These are phyloP conservation scores for Rhexocercosporidium sp. DNA, from an alignment of 2,329 filamentous ascomycete genomes.

Conservation along the genomic window DNA sequence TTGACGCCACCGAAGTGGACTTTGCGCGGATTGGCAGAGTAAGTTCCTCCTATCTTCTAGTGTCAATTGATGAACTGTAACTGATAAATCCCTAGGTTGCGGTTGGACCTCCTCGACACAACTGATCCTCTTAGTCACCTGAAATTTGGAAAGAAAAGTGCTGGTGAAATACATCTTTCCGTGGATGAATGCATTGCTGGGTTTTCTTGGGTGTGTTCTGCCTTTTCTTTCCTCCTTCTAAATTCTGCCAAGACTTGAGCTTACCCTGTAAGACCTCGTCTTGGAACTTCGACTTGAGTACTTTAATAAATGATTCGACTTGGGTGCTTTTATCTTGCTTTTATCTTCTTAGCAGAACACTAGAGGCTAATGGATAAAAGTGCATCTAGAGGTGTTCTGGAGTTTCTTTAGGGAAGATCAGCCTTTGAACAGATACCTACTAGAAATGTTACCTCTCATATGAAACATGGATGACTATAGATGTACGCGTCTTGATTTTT, in stretches of 20 bases:
- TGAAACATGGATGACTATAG: background rate
- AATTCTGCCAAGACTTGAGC: background rate
- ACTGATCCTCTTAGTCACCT: background rate
- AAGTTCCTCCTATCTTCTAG: background rate
- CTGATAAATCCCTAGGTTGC: background rate
- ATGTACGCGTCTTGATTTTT: background rate
- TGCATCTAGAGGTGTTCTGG: too few relatives aligned
- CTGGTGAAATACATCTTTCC: background rate
- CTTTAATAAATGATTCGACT: background rate
- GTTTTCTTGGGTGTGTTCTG: background rate
- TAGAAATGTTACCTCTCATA: background rate
- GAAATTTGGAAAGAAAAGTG: background rate
- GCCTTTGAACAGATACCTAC: background rate
- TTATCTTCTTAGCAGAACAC: background rate
- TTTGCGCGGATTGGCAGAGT: background rate
- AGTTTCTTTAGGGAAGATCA: background rate
- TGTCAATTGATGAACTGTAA: background rate
- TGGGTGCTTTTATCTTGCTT: background rate
- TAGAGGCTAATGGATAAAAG: background rate
- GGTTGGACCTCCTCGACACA: background rate
- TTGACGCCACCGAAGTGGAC: background rate
- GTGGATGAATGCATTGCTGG: background rate
- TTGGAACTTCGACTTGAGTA: background rate
- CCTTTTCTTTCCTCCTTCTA: too few relatives aligned
- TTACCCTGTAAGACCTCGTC: background rate